These are phyloP conservation scores for Metarhizium album DNA, from an alignment of 2,329 filamentous ascomycete species.

Conservation along the genomic window DNA sequence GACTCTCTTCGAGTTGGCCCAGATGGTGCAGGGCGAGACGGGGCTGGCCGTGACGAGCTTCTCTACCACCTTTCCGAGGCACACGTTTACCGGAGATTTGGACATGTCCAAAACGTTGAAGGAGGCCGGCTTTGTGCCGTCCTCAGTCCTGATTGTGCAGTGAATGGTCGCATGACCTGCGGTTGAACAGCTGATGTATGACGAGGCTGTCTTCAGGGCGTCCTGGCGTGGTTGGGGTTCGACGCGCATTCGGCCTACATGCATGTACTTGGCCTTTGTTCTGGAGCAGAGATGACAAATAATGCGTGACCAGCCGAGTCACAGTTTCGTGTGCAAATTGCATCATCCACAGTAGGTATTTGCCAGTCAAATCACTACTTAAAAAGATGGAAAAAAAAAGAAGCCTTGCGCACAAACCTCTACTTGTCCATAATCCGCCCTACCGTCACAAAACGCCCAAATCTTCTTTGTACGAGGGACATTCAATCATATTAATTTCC, in stretches of 20 bases:
- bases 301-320: too few species aligned
- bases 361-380: not conserved
- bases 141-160: constrained; percentile 74
- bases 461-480: constrained; percentile 19
- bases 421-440: constrained; percentile 25
- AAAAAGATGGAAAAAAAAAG: not conserved
- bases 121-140: constrained; percentile 83
- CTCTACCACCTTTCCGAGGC: constrained; percentile 76
- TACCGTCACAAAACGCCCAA: constrained; percentile 25
- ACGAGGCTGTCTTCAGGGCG: not conserved
- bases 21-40: constrained; percentile 60
- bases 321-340: too few species aligned
- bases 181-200: not conserved
- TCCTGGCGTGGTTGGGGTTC: not conserved
- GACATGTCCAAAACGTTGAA: constrained; percentile 89
- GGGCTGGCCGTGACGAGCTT: constrained; percentile 65
- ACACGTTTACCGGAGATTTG: constrained; percentile 55
- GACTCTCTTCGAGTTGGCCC: constrained; percentile 84
- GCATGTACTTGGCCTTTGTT: too few species aligned
- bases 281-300: too few species aligned
- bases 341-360: too few species aligned
- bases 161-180: too few species aligned
- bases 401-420: constrained; percentile 18
- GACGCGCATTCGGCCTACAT: too few species aligned
- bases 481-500: constrained; percentile 27